Evolutionary conservation across 2,329 filamentous ascomycete genomes (phyloP), one percentile per base, ranked within the genome.

Genomic region (Aureobasidium subglaciale): DNA sequence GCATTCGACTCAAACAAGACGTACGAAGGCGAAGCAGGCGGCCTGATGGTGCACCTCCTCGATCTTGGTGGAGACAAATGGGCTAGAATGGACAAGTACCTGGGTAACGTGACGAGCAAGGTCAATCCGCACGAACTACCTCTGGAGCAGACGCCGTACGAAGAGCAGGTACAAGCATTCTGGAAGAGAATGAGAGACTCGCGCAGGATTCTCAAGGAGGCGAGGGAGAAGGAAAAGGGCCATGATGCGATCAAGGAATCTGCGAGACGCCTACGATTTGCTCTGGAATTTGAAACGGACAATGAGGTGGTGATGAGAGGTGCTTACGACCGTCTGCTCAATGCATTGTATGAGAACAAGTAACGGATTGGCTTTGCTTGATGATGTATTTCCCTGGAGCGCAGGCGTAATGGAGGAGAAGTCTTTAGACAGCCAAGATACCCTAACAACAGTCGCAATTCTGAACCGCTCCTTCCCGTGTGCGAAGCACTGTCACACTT

Each of bases 1-100:
- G 59, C 61, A 5, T 63, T 59, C 27, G 54, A 60, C 24, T 63
- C 77, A 3, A 77, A 75, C 2, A 45, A 30, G 29, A 59, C 25
- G 7, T 58, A 53, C 29, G 57, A 60, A 64, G 61, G 5, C 60
- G 63, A 57, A 38, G 61, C 62, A 27, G 65, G 68, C 9, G 65
- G 69, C 52, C 65, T 67, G 45, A 55, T 62, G 29, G 56, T 58
- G 6, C 61, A 63, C 30, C 63, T 68, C 42, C 60, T 62, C 10
- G 57, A 59, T 22, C 50, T 64, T 11, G 58, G 59, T 18, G 61
- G 61, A 37, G 55, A 61, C 27, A 57, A 63, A 41, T 63, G 64
- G 62, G 55, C 53, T 34, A 52, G 42, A 5, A 62, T 67, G 59
- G 43, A 55, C 9, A 58, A 59, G 25, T 63, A 58, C 15, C 25